phyloP scores from a whole-genome alignment of 306 rosid genomes.

The Cucumis sativus region DNA sequence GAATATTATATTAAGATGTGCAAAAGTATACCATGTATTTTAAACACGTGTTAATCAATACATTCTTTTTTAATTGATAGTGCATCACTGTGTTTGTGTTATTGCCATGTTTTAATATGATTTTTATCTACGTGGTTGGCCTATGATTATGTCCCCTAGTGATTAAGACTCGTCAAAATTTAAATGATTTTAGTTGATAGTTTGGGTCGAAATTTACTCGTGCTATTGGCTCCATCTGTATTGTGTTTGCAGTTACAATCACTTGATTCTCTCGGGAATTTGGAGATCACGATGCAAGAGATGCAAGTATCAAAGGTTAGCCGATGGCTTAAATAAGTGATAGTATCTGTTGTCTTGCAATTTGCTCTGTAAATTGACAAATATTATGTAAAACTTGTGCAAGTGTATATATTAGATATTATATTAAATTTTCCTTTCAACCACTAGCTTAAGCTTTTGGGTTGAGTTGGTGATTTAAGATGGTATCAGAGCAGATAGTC shows the following conservation, averaged over 20 bases:
- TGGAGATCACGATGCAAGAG: conserved; percentile 49
- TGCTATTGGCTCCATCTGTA: background rate
- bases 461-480: too few relatives aligned
- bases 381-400: too few relatives aligned
- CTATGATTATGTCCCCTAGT: background rate
- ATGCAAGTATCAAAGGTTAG: conserved; percentile 41
- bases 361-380: too few relatives aligned
- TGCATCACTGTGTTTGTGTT: background rate
- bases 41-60: background rate
- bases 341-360: background rate
- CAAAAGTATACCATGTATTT: background rate
- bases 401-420: too few relatives aligned
- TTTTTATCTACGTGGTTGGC: background rate
- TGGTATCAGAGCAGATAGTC: too few relatives aligned
- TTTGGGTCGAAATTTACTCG: background rate
- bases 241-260: conserved; percentile 56
- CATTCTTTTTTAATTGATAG: background rate
- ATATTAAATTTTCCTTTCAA: too few relatives aligned
- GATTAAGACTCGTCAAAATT: background rate
- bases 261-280: conserved; percentile 40
- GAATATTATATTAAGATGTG: background rate
- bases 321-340: background rate
- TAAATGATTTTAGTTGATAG: background rate
- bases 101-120: background rate
- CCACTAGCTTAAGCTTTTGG: too few relatives aligned